Evolutionary conservation across 1,284 basidiomycete genomes (phyloP).

Genomic region (Melampsora americana): DNA sequence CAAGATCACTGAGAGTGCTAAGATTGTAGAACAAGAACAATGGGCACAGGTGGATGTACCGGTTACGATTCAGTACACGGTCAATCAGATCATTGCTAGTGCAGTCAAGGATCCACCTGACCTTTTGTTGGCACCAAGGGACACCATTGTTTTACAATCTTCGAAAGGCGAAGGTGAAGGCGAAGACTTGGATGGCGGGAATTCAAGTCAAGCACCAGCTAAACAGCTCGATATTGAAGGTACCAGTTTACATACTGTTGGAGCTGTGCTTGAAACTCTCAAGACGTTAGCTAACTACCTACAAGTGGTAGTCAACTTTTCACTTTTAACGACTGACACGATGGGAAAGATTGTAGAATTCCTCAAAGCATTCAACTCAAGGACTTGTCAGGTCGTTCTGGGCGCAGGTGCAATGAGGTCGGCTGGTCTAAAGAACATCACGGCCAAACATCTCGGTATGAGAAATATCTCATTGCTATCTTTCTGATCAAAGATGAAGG

Average conservation of each 20-base stretch:
- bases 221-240: slow-evolving; percentile 82
- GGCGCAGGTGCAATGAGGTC: slow-evolving; percentile 97
- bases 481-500: slow-evolving; percentile 30
- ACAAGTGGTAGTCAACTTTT: slow-evolving; percentile 79
- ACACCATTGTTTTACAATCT: slow-evolving; percentile 31
- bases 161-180: slow-evolving; percentile 47
- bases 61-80: slow-evolving; percentile 65
- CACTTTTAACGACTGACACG: slow-evolving; percentile 83
- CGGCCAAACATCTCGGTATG: slow-evolving; percentile 89
- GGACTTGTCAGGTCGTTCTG: slow-evolving; percentile 95
- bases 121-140: slow-evolving; percentile 55
- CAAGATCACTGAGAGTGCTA: slow-evolving; percentile 77
- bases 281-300: slow-evolving; percentile 79
- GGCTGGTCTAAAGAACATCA: slow-evolving; percentile 95
- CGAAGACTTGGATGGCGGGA: neutral
- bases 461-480: slow-evolving; percentile 33
- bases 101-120: slow-evolving; percentile 77
- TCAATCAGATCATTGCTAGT: slow-evolving; percentile 71
- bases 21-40: slow-evolving; percentile 83
- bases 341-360: slow-evolving; percentile 94
- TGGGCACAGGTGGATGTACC: slow-evolving; percentile 79
- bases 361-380: slow-evolving; percentile 92
- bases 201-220: slow-evolving; percentile 52
- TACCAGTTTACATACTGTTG: slow-evolving; percentile 75
- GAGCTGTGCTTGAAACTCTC: slow-evolving; percentile 76